Base-by-base conservation (phyloP, 306 rosid species). In the Gleditsia sinensis region DNA sequence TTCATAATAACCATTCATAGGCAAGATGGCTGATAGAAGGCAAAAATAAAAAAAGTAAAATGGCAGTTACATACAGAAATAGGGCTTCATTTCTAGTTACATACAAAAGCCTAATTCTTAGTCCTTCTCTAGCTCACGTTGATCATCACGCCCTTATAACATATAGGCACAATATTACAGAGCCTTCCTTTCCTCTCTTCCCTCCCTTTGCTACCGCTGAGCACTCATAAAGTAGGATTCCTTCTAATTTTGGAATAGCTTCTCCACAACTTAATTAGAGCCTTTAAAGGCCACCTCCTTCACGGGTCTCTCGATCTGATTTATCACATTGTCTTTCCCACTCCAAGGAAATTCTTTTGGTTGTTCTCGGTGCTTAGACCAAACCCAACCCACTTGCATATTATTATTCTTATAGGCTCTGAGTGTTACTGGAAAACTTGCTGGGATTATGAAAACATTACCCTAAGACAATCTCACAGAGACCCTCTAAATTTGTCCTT, bases 271-370 rank as follows among this genome's bases (percentile, higher is more conserved):
- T 65, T 40, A 1, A 21, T 71, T 74, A 21, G 81, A 40, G 0
- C 86, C 78, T 17, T 74, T 53, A 60, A 84, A 87, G 0, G 81
- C 6, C 13, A 72, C 5, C 6, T 77, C 85, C 19, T 40, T 77
- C 27, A 75, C 89, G 30, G 46, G 60, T 6, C 25, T 74, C 1
- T 56, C 68, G 11, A 87, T 49, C 33, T 77, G 71, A 7, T 66
- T 77, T 69, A 87, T 50, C 63, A 84, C 76, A 62, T 80, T 87
- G 16, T 87, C 84, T 1, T 25, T 56, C 16, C 7, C 43, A 36
- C 87, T 77, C 72, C 79, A 2, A 87, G 87, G 81, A 87, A 87
- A 75, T 71, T 74, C 50, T 85, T 84, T 12, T 30, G 16, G 59
- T 84, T 84, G 50, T 87, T 37, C 37, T 71, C 67, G 14, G 76